Evolutionary conservation across 768 basidiomycete species (phyloP).

Genomic region (Suillus occidentalis): DNA sequence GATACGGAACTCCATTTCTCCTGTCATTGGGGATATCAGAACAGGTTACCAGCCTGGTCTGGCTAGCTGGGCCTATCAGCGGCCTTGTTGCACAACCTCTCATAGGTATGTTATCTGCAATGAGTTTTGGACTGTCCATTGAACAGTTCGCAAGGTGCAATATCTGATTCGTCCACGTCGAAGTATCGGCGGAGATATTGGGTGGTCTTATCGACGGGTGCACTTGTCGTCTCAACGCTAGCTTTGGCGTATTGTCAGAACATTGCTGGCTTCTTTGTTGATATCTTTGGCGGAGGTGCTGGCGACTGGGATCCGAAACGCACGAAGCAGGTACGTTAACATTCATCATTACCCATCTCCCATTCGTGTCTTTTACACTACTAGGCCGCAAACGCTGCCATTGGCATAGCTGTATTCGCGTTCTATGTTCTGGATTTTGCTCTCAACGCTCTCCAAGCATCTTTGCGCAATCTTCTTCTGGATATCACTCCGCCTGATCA

Average conservation of each 20-base stretch:
- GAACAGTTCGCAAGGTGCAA: conserved; percentile 59
- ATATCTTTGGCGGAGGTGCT: conserved; percentile 68
- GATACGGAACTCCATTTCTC: conserved; percentile 95
- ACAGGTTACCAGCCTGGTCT: conserved; percentile 89
- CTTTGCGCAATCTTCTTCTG: conserved; percentile 88
- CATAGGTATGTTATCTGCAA: conserved; percentile 63
- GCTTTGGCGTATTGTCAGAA: conserved; percentile 81
- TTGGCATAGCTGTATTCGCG: conserved; percentile 81
- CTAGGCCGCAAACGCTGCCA: conserved; percentile 70
- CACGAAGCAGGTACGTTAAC: conserved; percentile 50
- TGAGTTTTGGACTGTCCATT: conserved; percentile 7
- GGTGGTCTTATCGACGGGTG: conserved; percentile 84
- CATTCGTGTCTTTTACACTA: not conserved
- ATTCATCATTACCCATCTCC: not conserved
- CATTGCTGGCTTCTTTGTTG: conserved; percentile 72
- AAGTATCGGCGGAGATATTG: conserved; percentile 90
- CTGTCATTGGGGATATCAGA: conserved; percentile 80
- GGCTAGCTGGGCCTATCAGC: conserved; percentile 94
- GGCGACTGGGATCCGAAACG: conserved; percentile 88
- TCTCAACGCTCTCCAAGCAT: conserved; percentile 94
- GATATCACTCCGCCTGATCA: conserved; percentile 89
- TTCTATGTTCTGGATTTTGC: conserved; percentile 97
- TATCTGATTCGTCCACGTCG: conserved; percentile 92
- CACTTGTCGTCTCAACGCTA: conserved; percentile 76
- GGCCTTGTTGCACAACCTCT: conserved; percentile 96